phyloP scores from a whole-genome alignment of 495 filamentous ascomycete species.

The Hyaloscypha finlandica region DNA sequence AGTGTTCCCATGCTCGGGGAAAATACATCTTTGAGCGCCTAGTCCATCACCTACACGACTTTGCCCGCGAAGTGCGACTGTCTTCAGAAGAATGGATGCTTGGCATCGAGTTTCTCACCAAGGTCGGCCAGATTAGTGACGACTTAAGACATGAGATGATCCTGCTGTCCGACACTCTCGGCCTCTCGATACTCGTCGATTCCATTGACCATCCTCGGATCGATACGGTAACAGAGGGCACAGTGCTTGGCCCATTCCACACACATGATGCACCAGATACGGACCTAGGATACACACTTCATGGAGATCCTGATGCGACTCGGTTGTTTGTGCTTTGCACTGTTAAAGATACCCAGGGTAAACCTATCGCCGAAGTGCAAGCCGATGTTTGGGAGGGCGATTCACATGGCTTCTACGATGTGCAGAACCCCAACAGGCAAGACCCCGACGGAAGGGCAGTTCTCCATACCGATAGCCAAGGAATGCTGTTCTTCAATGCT shows the following conservation, averaged over 20 bases:
- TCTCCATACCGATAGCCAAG: conserved; percentile 65
- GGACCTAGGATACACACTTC: conserved; percentile 63
- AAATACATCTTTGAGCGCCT: conserved; percentile 72
- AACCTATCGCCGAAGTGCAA: conserved; percentile 65
- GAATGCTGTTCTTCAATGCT: conserved; percentile 82
- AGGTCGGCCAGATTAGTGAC: conserved; percentile 67
- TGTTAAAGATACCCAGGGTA: conserved; percentile 61
- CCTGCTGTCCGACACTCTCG: conserved; percentile 83
- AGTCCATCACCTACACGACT: conserved; percentile 78
- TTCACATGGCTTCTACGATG: conserved; percentile 80
- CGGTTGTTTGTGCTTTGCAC: conserved; percentile 74
- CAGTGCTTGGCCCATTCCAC: conserved; percentile 90
- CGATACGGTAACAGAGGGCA: conserved; percentile 72
- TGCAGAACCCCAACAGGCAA: conserved; percentile 70
- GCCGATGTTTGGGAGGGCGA: conserved; percentile 95
- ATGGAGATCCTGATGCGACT: conserved; percentile 64
- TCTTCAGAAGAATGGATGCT: conserved; percentile 77
- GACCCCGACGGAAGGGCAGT: conserved; percentile 78
- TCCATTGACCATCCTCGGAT: conserved; percentile 88
- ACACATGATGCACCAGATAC: conserved; percentile 69
- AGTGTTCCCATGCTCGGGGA: conserved; percentile 61
- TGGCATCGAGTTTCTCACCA: conserved; percentile 66
- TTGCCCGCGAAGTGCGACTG: conserved; percentile 74
- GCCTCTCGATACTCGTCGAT: conserved; percentile 85
- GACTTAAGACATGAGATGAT: conserved; percentile 58